phyloP scores from a whole-genome alignment of 1,139 yeast genomes.

The Arxiozyma slooffiae region DNA sequence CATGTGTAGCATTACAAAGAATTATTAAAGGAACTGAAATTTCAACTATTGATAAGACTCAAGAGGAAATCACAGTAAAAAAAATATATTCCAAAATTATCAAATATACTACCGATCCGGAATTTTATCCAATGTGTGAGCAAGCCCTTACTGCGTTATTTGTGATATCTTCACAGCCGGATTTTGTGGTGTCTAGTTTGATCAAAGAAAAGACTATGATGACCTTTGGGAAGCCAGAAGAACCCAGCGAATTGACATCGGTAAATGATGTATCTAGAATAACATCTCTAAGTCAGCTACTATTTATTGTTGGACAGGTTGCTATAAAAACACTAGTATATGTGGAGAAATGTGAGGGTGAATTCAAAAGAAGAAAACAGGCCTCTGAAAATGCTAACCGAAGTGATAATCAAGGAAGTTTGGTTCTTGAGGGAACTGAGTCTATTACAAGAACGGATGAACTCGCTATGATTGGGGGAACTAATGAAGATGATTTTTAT shows the following conservation, averaged over 20 bases:
- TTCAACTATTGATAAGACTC: conserved; percentile 31
- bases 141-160: conserved; percentile 80
- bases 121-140: conserved; percentile 89
- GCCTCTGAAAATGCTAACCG: conserved; percentile 45
- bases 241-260: conserved; percentile 14
- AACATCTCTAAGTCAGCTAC: conserved; percentile 58
- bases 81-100: conserved; percentile 40
- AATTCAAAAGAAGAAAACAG: conserved; percentile 73
- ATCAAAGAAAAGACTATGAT: conserved; percentile 45
- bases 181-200: conserved; percentile 44
- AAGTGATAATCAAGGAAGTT: conserved; percentile 30
- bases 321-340: conserved; percentile 79
- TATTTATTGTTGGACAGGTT: conserved; percentile 84
- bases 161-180: conserved; percentile 55
- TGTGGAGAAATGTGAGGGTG: conserved; percentile 73
- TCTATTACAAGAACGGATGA: conserved; percentile 48
- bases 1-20: conserved; percentile 77
- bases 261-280: conserved; percentile 30
- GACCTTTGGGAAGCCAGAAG: conserved; percentile 38
- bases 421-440: conserved; percentile 16
- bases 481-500: conserved; percentile 89
- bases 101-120: conserved; percentile 47
- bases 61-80: conserved; percentile 36
- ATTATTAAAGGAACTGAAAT: conserved; percentile 41
- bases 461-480: conserved; percentile 87